Percentiles rank a stretch among this genome's conserved stretches.
phyloP scores from a whole-genome alignment of 306 rosid genomes.

The Fagus sylvatica region DNA sequence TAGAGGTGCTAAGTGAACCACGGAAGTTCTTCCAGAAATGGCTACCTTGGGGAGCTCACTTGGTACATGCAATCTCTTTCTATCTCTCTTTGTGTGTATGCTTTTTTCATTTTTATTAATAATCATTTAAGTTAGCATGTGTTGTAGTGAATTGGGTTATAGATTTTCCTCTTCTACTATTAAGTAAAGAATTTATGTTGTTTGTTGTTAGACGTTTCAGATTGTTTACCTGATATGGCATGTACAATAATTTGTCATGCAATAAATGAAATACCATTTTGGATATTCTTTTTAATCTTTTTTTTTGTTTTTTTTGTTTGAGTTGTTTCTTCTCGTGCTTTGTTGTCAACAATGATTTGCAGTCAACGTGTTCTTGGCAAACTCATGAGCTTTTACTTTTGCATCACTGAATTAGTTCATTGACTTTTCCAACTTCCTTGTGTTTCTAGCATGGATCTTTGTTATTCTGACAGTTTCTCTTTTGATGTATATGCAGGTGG shows the following conservation, averaged over 20 bases:
- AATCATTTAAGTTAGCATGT: too few relatives aligned
- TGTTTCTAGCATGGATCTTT: neutral
- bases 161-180: neutral
- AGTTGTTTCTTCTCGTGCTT: neutral
- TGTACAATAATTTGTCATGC: too few relatives aligned
- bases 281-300: too few relatives aligned
- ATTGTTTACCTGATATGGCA: constrained; percentile 3
- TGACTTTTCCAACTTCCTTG: neutral
- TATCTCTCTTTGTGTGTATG: too few relatives aligned
- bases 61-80: neutral
- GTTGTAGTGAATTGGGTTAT: too few relatives aligned
- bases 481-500: constrained; percentile 32
- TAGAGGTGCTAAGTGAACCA: too few relatives aligned
- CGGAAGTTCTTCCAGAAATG: neutral
- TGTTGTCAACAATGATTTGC: neutral
- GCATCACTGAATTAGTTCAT: neutral
- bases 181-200: neutral
- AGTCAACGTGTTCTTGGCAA: neutral
- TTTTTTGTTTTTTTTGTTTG: too few relatives aligned
- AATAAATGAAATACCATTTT: too few relatives aligned
- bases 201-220: neutral
- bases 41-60: neutral
- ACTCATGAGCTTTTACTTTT: neutral
- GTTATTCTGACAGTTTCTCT: neutral
- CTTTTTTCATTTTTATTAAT: too few relatives aligned